Percentiles rank a stretch among this genome's conserved stretches.
These are phyloP conservation scores for Candida pini DNA, from an alignment of 805 yeast genomes.

Conservation along the genomic window DNA sequence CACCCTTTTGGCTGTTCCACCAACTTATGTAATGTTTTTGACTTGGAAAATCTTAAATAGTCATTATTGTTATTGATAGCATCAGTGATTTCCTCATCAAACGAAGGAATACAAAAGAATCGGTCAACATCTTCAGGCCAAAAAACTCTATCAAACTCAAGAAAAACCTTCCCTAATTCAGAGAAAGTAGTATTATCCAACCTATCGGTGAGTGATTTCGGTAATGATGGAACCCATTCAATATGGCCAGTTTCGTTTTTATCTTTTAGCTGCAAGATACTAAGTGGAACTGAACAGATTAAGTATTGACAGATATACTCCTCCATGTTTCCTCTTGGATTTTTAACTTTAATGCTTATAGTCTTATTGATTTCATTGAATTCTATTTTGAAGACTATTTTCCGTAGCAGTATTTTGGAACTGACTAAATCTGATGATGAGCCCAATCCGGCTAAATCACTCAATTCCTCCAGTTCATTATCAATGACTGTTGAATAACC, in stretches of 20 bases:
- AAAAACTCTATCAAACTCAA: constrained; percentile 40
- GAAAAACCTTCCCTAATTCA: constrained; percentile 40
- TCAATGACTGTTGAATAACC: constrained; percentile 43
- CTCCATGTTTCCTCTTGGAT: constrained; percentile 5
- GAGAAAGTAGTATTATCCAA: constrained; percentile 33
- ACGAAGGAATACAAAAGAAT: constrained; percentile 26
- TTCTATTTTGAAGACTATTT: constrained; percentile 21
- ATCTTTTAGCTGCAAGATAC: constrained; percentile 35
- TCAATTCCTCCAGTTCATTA: constrained; percentile 27
- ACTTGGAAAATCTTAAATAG: constrained; percentile 1
- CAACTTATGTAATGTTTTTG: constrained; percentile 6
- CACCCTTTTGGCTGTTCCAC: constrained; percentile 18
- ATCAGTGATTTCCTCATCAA: constrained; percentile 20
- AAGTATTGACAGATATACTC: constrained; percentile 33
- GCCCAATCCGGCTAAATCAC: too few relatives aligned
- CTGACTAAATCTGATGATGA: too few relatives aligned
- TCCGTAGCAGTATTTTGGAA: constrained; percentile 16
- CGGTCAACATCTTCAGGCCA: constrained; percentile 36
- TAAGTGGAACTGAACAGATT: constrained; percentile 46
- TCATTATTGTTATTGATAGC: constrained; percentile 4
- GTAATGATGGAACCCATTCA: constrained; percentile 31
- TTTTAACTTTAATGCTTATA: constrained; percentile 16
- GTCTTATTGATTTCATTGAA: constrained; percentile 15
- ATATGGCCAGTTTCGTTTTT: constrained; percentile 23
- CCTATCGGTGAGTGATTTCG: constrained; percentile 22